Conservation (phyloP, 441 rosid genomes). For the Erodium trifolium region DNA sequence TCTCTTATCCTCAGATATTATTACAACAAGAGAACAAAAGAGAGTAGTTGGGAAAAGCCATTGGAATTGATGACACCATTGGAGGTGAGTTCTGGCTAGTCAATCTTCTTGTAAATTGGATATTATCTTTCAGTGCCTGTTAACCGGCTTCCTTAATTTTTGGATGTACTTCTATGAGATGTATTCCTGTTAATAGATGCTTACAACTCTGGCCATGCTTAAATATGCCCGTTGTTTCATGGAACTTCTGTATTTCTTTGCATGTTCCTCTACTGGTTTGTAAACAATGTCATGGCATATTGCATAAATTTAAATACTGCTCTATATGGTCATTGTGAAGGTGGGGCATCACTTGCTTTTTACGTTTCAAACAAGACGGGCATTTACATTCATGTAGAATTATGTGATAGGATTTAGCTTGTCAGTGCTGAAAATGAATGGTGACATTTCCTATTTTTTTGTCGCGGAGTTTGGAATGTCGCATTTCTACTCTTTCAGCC, state of each 20-base stretch:
- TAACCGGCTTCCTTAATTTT: slow-evolving; percentile 12
- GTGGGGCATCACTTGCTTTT: slow-evolving; percentile 39
- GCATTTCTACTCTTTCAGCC: not conserved
- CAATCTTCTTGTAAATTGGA: slow-evolving; percentile 16
- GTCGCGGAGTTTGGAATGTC: slow-evolving; percentile 8
- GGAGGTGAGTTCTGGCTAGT: slow-evolving; percentile 55
- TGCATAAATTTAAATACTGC: slow-evolving; percentile 37
- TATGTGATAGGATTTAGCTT: slow-evolving; percentile 12
- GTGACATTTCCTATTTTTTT: slow-evolving; percentile 10
- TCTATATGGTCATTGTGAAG: slow-evolving; percentile 40
- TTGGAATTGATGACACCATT: slow-evolving; percentile 88
- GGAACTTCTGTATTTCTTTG: slow-evolving; percentile 30
- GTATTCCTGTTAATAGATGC: slow-evolving; percentile 22
- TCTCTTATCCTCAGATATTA: slow-evolving; percentile 51
- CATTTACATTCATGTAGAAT: slow-evolving; percentile 13
- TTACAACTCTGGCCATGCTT: slow-evolving; percentile 22
- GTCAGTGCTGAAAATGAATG: slow-evolving; percentile 10
- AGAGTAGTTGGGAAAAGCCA: slow-evolving; percentile 98
- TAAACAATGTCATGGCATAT: slow-evolving; percentile 32
- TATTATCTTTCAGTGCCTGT: slow-evolving; percentile 9
- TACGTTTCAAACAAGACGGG: slow-evolving; percentile 21
- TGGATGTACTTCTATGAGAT: slow-evolving; percentile 13
- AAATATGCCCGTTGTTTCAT: slow-evolving; percentile 28
- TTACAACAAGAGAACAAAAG: slow-evolving; percentile 84
- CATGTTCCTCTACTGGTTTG: slow-evolving; percentile 37